Evolutionary conservation across 331 rosid genomes (phyloP).

Genomic region (Quercus lobata): DNA sequence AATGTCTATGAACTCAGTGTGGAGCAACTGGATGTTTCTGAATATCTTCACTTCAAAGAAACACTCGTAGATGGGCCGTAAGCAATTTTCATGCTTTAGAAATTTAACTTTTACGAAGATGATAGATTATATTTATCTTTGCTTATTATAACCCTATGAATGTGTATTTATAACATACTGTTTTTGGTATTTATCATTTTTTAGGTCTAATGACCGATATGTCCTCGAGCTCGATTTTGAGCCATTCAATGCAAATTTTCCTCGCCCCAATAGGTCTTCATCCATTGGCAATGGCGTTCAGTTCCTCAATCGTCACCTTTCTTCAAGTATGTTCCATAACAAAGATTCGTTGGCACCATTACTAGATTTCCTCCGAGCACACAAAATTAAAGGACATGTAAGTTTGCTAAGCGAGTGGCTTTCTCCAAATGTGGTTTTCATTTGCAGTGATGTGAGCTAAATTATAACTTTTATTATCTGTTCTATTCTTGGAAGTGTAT

Average conservation of each 20-base stretch:
- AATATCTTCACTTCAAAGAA: conserved; percentile 88
- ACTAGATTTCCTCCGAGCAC: conserved; percentile 78
- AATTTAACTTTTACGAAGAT: not conserved
- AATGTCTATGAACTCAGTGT: conserved; percentile 79
- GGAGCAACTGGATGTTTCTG: conserved; percentile 75
- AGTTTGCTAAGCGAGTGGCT: conserved; percentile 24
- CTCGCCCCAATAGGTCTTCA: conserved; percentile 81
- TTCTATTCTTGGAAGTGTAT: not conserved
- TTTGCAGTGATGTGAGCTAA: not conserved
- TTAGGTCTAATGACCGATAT: conserved; percentile 32
- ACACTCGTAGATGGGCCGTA: conserved; percentile 73
- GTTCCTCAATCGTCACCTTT: conserved; percentile 89
- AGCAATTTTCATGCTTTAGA: conserved; percentile 18
- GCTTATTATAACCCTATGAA: not conserved
- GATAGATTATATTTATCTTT: not conserved
- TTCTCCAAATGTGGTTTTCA: not conserved
- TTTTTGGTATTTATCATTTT: conserved; percentile 1
- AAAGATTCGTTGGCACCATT: conserved; percentile 76
- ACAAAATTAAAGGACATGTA: conserved; percentile 71
- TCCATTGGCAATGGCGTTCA: conserved; percentile 98
- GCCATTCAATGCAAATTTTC: conserved; percentile 85
- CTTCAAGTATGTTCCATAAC: conserved; percentile 80
- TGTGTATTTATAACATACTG: not conserved
- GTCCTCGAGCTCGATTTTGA: conserved; percentile 84
- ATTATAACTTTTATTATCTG: not conserved